A percentile compares a stretch with the other conserved stretches of the same genome.
phyloP scores from a whole-genome alignment of 2,329 filamentous ascomycete genomes.

The Orbilia javanica region DNA sequence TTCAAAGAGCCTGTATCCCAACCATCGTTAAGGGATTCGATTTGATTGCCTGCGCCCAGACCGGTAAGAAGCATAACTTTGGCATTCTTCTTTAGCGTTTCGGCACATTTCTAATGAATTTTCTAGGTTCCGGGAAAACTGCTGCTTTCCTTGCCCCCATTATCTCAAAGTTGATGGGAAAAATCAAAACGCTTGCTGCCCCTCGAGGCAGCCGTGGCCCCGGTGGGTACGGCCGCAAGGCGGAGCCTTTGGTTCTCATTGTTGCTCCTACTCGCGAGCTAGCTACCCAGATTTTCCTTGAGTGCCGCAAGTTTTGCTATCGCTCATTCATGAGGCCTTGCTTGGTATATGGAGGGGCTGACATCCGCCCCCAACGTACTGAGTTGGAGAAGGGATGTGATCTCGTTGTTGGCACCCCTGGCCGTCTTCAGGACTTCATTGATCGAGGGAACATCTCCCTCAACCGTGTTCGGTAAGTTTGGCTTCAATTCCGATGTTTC shows the following conservation, averaged over 20 bases:
- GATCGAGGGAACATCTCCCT: slow-evolving; percentile 78
- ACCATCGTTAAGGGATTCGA: slow-evolving; percentile 82
- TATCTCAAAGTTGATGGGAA: slow-evolving; percentile 92
- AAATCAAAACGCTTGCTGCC: slow-evolving; percentile 87
- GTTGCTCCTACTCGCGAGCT: slow-evolving; percentile 90
- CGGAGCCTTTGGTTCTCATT: slow-evolving; percentile 88
- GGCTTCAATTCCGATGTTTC: slow-evolving; percentile 1
- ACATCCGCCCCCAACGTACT: slow-evolving; percentile 75
- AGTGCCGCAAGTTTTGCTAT: slow-evolving; percentile 92
- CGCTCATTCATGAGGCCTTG: slow-evolving; percentile 93
- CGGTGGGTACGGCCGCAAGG: slow-evolving; percentile 66
- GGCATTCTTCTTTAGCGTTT: not conserved
- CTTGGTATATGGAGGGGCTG: slow-evolving; percentile 87
- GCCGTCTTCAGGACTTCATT: slow-evolving; percentile 88
- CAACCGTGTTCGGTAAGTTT: slow-evolving; percentile 78
- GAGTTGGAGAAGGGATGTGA: slow-evolving; percentile 89
- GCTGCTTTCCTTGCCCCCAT: slow-evolving; percentile 92
- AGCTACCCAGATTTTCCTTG: slow-evolving; percentile 93
- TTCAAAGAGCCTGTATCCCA: slow-evolving; percentile 87
- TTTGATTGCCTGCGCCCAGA: slow-evolving; percentile 90
- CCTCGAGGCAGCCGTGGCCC: slow-evolving; percentile 70
- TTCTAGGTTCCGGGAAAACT: slow-evolving; percentile 91
- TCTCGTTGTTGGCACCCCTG: slow-evolving; percentile 86
- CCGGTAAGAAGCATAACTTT: slow-evolving; percentile 74
- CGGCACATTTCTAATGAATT: slow-evolving; percentile 2